Percentiles rank a stretch among this genome's conserved stretches.
Evolutionary conservation across 768 basidiomycete species (phyloP).

Genomic region (Galerina sulciceps): DNA sequence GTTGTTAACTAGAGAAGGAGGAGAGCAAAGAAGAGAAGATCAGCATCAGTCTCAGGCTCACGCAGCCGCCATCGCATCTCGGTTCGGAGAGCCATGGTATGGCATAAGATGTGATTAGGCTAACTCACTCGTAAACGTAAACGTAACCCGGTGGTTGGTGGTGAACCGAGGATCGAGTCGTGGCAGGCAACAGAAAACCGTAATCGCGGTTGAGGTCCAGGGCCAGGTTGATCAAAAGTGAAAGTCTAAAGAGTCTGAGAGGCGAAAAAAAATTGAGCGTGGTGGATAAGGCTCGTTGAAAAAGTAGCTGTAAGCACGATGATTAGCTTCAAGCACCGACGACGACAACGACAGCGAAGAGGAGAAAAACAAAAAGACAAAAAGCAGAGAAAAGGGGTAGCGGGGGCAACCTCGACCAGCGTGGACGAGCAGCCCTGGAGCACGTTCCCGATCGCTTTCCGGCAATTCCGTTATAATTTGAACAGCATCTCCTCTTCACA

Average conservation of each 20-base stretch:
- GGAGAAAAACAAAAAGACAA: not conserved
- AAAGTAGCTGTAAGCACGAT: not conserved
- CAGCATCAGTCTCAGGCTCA: not conserved
- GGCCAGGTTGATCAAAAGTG: not conserved
- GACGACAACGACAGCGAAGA: not conserved
- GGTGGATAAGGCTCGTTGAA: not conserved
- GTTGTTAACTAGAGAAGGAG: too few species aligned
- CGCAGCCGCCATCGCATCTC: too few species aligned
- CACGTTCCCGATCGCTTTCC: conserved; percentile 15
- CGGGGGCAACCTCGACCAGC: not conserved
- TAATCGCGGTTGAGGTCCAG: too few species aligned
- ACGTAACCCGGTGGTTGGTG: conserved; percentile 4
- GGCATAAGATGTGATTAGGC: not conserved
- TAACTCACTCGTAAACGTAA: conserved; percentile 17
- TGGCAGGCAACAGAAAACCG: too few species aligned
- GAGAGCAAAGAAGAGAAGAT: not conserved
- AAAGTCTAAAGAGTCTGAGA: not conserved
- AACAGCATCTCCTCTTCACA: too few species aligned
- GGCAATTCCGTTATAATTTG: too few species aligned
- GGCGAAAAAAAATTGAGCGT: not conserved
- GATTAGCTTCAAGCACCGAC: too few species aligned
- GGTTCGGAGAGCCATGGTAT: too few species aligned
- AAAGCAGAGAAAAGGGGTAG: not conserved
- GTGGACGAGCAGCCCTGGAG: conserved; percentile 4
- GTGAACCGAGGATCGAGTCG: not conserved